These are phyloP conservation scores for Malassezia psittaci DNA, from an alignment of 1,284 basidiomycete genomes.

Conservation along the genomic window DNA sequence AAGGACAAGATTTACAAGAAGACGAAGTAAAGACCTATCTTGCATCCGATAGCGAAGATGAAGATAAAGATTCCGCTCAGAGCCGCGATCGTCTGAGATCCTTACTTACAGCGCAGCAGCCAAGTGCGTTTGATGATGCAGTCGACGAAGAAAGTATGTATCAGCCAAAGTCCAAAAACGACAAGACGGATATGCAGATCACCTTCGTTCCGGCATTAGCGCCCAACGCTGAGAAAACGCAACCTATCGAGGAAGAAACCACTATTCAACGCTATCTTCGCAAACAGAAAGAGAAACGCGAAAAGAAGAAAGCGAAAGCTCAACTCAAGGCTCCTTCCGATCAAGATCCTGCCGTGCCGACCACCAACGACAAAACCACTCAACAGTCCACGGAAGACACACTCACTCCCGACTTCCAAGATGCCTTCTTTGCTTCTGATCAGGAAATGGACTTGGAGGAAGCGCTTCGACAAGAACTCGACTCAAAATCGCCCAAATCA, in stretches of 20 bases:
- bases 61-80: conserved; percentile 10
- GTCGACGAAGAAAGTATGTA: conserved; percentile 22
- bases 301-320: conserved; percentile 18
- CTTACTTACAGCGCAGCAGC: conserved; percentile 22
- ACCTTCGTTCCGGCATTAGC: conserved; percentile 44
- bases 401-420: conserved; percentile 49
- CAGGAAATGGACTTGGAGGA: conserved; percentile 34
- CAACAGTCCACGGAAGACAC: neutral
- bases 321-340: neutral
- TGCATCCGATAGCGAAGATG: conserved; percentile 39
- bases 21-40: conserved; percentile 46
- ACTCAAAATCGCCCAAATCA: conserved; percentile 8
- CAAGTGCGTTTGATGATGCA: conserved; percentile 32
- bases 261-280: conserved; percentile 44
- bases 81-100: conserved; percentile 30
- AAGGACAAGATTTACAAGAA: conserved; percentile 31
- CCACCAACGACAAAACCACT: conserved; percentile 1
- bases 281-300: conserved; percentile 45
- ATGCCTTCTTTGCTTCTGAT: conserved; percentile 53
- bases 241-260: conserved; percentile 32
- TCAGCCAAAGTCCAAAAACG: conserved; percentile 15
- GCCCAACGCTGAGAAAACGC: conserved; percentile 15
- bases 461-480: conserved; percentile 47
- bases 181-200: conserved; percentile 41
- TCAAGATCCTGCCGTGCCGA: conserved; percentile 2